Evolutionary conservation across 768 basidiomycete genomes (phyloP).

Genomic region (Xerocomellus intermedius): DNA sequence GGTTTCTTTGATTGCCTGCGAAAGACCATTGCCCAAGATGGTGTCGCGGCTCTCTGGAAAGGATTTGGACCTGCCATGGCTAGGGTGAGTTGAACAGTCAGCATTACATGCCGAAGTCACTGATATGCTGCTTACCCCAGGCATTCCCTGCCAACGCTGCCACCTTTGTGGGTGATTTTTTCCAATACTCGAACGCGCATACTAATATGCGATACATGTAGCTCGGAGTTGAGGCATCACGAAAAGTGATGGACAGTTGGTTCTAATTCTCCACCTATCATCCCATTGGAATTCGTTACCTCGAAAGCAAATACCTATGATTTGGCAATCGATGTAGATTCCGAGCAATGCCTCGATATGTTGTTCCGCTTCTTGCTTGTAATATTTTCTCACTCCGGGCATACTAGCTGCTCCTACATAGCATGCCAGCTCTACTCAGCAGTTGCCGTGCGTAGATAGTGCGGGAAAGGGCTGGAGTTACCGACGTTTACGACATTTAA

Average conservation of each 20-base stretch:
- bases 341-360: slow-evolving; percentile 6
- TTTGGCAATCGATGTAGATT: slow-evolving; percentile 5
- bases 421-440: not conserved
- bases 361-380: not conserved
- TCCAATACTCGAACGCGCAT: not conserved
- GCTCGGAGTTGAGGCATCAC: slow-evolving; percentile 91
- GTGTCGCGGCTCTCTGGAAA: slow-evolving; percentile 87
- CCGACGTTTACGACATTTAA: slow-evolving; percentile 19
- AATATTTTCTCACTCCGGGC: slow-evolving; percentile 8
- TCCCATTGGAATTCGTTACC: not conserved
- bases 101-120: not conserved
- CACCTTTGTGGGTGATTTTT: slow-evolving; percentile 65
- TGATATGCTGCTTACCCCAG: slow-evolving; percentile 35
- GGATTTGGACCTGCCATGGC: slow-evolving; percentile 98
- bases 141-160: slow-evolving; percentile 98
- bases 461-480: not conserved
- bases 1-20: slow-evolving; percentile 90
- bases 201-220: slow-evolving; percentile 28
- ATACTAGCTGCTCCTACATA: not conserved
- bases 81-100: slow-evolving; percentile 48
- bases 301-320: slow-evolving; percentile 4
- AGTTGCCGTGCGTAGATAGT: slow-evolving; percentile 1
- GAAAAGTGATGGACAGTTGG: slow-evolving; percentile 75
- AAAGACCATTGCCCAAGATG: slow-evolving; percentile 90
- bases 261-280: slow-evolving; percentile 35